phyloP scores from a whole-genome alignment of 805 yeast genomes.

The Saturnispora sekii region DNA sequence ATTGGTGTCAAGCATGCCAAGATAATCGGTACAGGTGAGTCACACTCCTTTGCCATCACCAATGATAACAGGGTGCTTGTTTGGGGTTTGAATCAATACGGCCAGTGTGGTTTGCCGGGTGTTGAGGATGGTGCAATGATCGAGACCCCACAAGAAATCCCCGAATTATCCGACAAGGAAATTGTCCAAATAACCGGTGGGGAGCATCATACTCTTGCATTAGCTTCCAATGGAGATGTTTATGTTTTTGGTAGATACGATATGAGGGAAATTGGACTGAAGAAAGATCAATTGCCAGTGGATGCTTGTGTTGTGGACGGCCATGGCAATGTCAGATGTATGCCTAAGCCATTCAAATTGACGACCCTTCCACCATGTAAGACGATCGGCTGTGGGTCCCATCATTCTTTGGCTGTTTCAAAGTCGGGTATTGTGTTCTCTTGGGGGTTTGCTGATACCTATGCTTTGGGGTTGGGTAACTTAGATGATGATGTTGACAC shows the following conservation, averaged over 20 bases:
- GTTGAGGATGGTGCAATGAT: slow-evolving; percentile 82
- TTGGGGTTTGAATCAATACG: slow-evolving; percentile 97
- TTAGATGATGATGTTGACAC: slow-evolving; percentile 77
- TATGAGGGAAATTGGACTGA: slow-evolving; percentile 86
- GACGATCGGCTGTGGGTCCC: slow-evolving; percentile 74
- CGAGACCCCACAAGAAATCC: slow-evolving; percentile 64
- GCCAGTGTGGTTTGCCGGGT: slow-evolving; percentile 83
- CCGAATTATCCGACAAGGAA: slow-evolving; percentile 48
- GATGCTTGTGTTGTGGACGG: slow-evolving; percentile 63
- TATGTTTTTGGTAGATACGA: slow-evolving; percentile 87
- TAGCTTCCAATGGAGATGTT: slow-evolving; percentile 62
- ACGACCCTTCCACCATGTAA: slow-evolving; percentile 46
- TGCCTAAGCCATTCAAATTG: slow-evolving; percentile 76
- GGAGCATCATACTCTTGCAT: slow-evolving; percentile 84
- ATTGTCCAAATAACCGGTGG: slow-evolving; percentile 74
- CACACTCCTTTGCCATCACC: slow-evolving; percentile 89
- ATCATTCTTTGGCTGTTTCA: slow-evolving; percentile 82
- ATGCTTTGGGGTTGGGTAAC: slow-evolving; percentile 86
- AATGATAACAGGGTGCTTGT: slow-evolving; percentile 59
- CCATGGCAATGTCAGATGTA: slow-evolving; percentile 71
- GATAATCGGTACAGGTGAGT: slow-evolving; percentile 86
- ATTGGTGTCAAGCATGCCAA: slow-evolving; percentile 74
- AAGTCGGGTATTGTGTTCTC: slow-evolving; percentile 78
- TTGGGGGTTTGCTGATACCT: slow-evolving; percentile 98
- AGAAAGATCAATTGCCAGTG: slow-evolving; percentile 54